Evolutionary conservation across 129 eudicot species (phyloP).

Genomic region (Oenanthe sinensis): DNA sequence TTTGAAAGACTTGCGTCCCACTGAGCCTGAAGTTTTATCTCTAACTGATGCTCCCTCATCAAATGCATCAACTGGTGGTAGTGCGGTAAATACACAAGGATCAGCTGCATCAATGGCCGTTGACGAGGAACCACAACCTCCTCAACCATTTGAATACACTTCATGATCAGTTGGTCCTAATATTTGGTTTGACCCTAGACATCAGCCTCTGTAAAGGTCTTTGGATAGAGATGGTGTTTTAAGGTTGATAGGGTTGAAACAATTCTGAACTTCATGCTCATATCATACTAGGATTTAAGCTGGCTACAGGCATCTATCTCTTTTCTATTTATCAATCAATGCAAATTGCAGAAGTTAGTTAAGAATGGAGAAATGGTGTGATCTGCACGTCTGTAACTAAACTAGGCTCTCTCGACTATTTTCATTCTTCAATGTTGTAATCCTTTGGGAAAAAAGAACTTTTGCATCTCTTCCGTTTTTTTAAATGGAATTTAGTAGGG

Average conservation of each 20-base stretch:
- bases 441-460: background rate
- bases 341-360: background rate
- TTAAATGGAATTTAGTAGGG: background rate
- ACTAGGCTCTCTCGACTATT: no score
- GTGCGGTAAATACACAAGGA: slow-evolving; percentile 41
- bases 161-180: slow-evolving; percentile 23
- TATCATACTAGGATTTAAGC: background rate
- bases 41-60: slow-evolving; percentile 22
- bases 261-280: background rate
- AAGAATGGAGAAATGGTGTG: background rate
- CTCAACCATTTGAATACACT: slow-evolving; percentile 81
- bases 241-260: background rate
- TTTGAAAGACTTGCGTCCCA: slow-evolving; percentile 66
- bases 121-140: slow-evolving; percentile 95
- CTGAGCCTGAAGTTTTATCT: slow-evolving; percentile 64
- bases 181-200: background rate
- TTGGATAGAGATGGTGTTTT: background rate
- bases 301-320: background rate
- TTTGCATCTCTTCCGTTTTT: background rate
- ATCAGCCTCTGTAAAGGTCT: background rate
- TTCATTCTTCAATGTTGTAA: background rate
- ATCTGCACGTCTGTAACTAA: background rate
- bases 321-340: background rate
- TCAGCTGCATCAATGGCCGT: slow-evolving; percentile 64
- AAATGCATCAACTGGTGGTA: slow-evolving; percentile 31